Percentiles rank a stretch among this genome's conserved stretches.
phyloP scores from a whole-genome alignment of 306 rosid species.

The Malus sylvestris region DNA sequence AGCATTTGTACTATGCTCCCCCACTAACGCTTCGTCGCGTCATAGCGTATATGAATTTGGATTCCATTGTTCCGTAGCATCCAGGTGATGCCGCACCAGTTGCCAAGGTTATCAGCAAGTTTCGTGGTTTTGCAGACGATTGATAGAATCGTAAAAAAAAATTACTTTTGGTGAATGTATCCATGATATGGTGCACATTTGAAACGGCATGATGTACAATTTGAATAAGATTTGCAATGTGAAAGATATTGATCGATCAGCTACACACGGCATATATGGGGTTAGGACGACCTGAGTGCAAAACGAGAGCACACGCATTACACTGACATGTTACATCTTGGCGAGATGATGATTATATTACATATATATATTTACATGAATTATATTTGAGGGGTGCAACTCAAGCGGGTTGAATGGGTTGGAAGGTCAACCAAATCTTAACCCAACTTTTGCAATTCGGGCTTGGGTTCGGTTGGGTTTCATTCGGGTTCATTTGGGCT shows the following conservation, averaged over 20 bases:
- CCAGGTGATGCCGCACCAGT: conserved; percentile 79
- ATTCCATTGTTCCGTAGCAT: conserved; percentile 48
- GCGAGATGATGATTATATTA: too few relatives aligned
- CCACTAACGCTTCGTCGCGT: conserved; percentile 57
- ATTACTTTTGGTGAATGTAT: not conserved
- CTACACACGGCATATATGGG: too few relatives aligned
- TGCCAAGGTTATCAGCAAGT: conserved; percentile 52
- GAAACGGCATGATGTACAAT: not conserved
- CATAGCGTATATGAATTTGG: conserved; percentile 51
- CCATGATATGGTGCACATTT: not conserved
- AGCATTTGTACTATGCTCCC: conserved; percentile 58
- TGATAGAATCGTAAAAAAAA: conserved; percentile 12
- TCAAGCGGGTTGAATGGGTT: too few relatives aligned
- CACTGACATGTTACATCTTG: too few relatives aligned
- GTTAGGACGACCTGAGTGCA: too few relatives aligned
- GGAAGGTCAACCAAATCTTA: too few relatives aligned
- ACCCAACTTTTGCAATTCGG: too few relatives aligned
- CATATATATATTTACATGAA: too few relatives aligned
- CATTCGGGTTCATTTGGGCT: too few relatives aligned
- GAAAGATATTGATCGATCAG: not conserved
- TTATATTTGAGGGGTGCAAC: too few relatives aligned
- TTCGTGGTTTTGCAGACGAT: conserved; percentile 72
- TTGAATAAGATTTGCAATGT: not conserved
- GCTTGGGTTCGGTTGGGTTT: too few relatives aligned
- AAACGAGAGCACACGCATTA: too few relatives aligned